Conservation (phyloP, 352 stramenopile genomes). For the Phytophthora palmivora region DNA sequence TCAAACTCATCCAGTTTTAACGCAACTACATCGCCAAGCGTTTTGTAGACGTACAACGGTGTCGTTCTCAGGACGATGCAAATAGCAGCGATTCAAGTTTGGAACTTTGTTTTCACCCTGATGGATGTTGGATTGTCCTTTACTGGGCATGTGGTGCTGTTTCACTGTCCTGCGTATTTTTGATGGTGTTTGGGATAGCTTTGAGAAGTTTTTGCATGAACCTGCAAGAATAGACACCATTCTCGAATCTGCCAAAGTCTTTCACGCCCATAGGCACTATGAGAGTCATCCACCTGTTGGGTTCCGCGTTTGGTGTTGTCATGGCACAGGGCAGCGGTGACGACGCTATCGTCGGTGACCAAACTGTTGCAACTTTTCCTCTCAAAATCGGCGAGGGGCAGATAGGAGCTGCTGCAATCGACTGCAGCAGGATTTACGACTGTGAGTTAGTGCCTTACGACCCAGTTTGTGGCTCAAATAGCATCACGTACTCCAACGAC, state of each 20-base stretch:
- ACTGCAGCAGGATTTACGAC: conserved; percentile 23
- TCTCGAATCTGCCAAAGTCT: neutral
- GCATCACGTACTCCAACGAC: conserved; percentile 47
- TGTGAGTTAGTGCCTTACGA: conserved; percentile 19
- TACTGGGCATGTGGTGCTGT: neutral
- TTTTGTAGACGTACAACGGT: no score
- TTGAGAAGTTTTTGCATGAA: conserved; percentile 1
- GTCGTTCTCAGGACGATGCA: no score
- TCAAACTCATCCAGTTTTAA: neutral
- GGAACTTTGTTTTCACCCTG: no score
- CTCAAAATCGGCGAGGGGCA: conserved; percentile 12
- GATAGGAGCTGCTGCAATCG: conserved; percentile 14
- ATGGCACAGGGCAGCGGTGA: conserved; percentile 7
- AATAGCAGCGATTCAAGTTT: no score
- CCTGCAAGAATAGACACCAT: conserved; percentile 10
- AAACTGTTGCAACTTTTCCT: neutral
- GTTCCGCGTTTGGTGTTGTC: neutral
- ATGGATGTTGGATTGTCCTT: neutral
- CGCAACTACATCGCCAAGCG: neutral
- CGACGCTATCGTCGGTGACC: neutral
- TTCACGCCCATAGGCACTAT: neutral
- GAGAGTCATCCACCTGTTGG: conserved; percentile 4
- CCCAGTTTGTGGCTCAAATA: conserved; percentile 51
- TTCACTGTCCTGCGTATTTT: conserved; percentile 1
- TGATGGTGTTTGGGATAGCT: neutral